Conservation (phyloP, 352 stramenopile species). For the Phytophthora uliginosa region DNA sequence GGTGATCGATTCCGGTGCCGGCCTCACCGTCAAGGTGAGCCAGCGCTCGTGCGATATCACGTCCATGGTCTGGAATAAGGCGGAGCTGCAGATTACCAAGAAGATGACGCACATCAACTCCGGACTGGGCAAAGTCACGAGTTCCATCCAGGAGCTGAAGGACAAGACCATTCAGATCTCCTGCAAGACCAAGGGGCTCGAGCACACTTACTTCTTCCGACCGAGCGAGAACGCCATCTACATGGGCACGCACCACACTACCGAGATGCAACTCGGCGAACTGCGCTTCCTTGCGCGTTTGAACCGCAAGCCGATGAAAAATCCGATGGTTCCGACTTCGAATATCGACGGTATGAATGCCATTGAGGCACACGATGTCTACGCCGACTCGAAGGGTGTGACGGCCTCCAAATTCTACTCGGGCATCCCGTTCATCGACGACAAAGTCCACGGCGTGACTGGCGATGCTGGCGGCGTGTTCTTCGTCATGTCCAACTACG, state of each 20-base stretch:
- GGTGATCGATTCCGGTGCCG: conserved; percentile 50
- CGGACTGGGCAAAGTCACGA: conserved; percentile 49
- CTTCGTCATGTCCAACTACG: conserved; percentile 59
- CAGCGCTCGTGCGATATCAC: conserved; percentile 58
- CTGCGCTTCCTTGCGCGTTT: conserved; percentile 63
- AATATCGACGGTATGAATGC: conserved; percentile 47
- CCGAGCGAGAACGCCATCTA: conserved; percentile 64
- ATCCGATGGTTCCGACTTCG: conserved; percentile 39
- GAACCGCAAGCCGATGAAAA: conserved; percentile 41
- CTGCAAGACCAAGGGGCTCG: conserved; percentile 43
- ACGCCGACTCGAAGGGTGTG: conserved; percentile 37
- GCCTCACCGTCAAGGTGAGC: conserved; percentile 52
- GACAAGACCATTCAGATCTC: conserved; percentile 57
- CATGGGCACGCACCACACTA: conserved; percentile 66
- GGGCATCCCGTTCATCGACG: conserved; percentile 49
- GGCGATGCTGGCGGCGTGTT: conserved; percentile 51
- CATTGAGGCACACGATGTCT: conserved; percentile 61
- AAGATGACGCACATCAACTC: conserved; percentile 67
- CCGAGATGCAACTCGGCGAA: conserved; percentile 45
- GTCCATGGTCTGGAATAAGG: conserved; percentile 58
- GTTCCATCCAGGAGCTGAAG: conserved; percentile 42
- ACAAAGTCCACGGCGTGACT: conserved; percentile 54
- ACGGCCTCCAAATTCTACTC: conserved; percentile 60
- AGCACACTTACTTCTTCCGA: conserved; percentile 68
- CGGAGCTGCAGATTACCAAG: conserved; percentile 57